Percentiles rank a stretch among this genome's conserved stretches.
These are phyloP conservation scores for Solanum neorickii DNA, from an alignment of 257 asterid genomes.

Conservation along the genomic window DNA sequence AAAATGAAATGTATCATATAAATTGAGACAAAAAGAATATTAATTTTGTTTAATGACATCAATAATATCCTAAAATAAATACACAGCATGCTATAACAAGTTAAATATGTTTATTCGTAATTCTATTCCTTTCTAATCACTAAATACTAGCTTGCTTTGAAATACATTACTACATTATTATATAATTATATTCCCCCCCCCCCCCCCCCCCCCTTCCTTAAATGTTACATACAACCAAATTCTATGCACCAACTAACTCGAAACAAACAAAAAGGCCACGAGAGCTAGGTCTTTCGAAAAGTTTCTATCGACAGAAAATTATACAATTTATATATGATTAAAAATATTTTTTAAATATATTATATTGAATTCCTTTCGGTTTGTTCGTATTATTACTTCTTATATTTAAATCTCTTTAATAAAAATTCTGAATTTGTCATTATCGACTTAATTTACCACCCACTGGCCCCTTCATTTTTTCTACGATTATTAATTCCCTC, in stretches of 20 bases:
- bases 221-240: background rate
- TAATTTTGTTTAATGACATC: background rate
- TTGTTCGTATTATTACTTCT: too few relatives aligned
- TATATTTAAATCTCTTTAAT: too few relatives aligned
- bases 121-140: background rate
- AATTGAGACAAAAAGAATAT: too few relatives aligned
- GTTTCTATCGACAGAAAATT: accelerated
- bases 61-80: background rate
- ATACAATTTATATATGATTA: too few relatives aligned
- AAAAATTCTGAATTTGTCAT: accelerated
- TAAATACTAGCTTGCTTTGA: background rate
- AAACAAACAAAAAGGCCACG: background rate
- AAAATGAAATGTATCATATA: too few relatives aligned
- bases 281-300: background rate
- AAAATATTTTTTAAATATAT: too few relatives aligned
- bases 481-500: background rate
- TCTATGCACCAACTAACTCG: background rate
- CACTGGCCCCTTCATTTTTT: background rate
- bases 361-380: too few relatives aligned
- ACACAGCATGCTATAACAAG: background rate
- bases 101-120: background rate
- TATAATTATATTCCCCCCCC: background rate
- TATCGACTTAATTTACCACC: background rate
- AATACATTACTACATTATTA: background rate
- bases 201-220: too few relatives aligned